Evolutionary conservation across 495 filamentous ascomycete species (phyloP).

Genomic region (Talaromyces wortmannii): DNA sequence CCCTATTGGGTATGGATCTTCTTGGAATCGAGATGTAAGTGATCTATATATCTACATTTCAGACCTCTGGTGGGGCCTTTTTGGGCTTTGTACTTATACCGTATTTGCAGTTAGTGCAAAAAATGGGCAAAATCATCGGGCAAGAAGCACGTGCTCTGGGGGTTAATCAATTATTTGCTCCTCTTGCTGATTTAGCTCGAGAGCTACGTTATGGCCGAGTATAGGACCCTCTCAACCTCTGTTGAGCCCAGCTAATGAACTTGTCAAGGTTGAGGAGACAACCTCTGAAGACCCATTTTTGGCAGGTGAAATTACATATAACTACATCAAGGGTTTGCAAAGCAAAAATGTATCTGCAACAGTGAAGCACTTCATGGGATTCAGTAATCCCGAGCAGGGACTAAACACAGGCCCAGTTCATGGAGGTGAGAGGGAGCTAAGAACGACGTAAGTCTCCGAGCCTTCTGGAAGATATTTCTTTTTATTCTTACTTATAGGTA

Average conservation of each 20-base stretch:
- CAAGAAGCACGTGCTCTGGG: conserved; percentile 56
- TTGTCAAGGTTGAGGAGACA: conserved; percentile 55
- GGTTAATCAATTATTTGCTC: conserved; percentile 62
- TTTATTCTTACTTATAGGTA: not conserved
- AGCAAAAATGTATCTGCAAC: conserved; percentile 55
- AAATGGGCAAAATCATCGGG: conserved; percentile 56
- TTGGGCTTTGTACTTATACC: not conserved
- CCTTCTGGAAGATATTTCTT: not conserved
- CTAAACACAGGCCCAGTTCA: conserved; percentile 63
- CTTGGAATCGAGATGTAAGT: conserved; percentile 47
- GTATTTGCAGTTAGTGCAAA: conserved; percentile 36
- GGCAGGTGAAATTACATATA: conserved; percentile 52
- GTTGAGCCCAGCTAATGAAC: not conserved
- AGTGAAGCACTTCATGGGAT: conserved; percentile 66
- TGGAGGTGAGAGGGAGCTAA: conserved; percentile 59
- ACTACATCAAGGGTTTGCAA: conserved; percentile 56
- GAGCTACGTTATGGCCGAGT: conserved; percentile 60
- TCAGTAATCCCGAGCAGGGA: conserved; percentile 59
- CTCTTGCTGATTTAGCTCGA: conserved; percentile 58
- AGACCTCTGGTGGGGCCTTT: no score
- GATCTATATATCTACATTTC: no score
- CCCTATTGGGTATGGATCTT: conserved; percentile 61
- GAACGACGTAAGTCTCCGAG: conserved; percentile 41
- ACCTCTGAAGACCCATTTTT: conserved; percentile 61
- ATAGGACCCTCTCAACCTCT: not conserved